Evolutionary conservation across 148 eudicot genomes (phyloP).

Genomic region (Rhododendron henanense): DNA sequence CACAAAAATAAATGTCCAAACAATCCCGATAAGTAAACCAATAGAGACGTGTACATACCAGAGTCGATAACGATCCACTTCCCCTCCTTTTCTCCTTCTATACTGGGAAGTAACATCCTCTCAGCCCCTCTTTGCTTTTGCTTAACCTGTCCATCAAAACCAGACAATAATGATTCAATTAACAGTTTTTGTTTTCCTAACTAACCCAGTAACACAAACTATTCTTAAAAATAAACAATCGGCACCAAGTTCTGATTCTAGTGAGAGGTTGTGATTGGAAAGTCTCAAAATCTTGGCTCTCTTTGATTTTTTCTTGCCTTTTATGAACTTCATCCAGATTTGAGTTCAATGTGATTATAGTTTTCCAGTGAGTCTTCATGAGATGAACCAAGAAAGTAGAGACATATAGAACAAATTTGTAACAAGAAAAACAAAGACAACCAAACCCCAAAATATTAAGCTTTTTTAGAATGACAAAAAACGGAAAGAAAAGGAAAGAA

Average conservation of each 20-base stretch:
- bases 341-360: not conserved
- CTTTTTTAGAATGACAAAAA: not conserved
- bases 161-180: slow-evolving; percentile 1
- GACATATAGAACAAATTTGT: too few relatives aligned
- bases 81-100: slow-evolving; percentile 83
- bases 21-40: not conserved
- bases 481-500: too few relatives aligned
- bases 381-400: not conserved
- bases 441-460: not conserved
- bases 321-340: not conserved
- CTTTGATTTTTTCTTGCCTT: not conserved
- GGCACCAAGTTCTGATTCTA: not conserved
- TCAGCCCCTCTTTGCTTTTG: slow-evolving; percentile 75
- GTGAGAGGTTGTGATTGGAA: not conserved
- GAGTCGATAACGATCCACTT: slow-evolving; percentile 94
- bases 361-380: not conserved
- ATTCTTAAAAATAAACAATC: not conserved
- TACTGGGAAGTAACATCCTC: slow-evolving; percentile 77
- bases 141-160: slow-evolving; percentile 52
- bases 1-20: not conserved
- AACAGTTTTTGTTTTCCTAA: not conserved
- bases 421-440: not conserved
- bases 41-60: slow-evolving; percentile 40
- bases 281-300: not conserved
- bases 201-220: not conserved